Percentiles rank a stretch among this genome's conserved stretches.
Conservation (phyloP, 2,329 filamentous ascomycete species). For the Colletotrichum tropicale region DNA sequence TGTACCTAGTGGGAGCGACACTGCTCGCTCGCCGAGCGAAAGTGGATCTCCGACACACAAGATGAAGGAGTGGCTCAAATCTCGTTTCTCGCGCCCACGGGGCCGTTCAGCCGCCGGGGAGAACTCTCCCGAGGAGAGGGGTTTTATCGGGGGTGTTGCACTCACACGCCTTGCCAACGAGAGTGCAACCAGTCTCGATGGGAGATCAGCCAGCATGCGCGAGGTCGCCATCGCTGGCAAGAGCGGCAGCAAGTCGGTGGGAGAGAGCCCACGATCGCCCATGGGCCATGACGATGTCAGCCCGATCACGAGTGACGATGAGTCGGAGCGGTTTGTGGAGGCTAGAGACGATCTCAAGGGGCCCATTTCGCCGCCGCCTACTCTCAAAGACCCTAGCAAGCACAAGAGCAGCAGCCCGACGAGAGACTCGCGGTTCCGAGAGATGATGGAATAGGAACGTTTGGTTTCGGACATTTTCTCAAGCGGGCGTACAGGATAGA, state of each 20-base stretch:
- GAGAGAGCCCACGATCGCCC: constrained; percentile 6
- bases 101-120: constrained; percentile 44
- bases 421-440: constrained; percentile 63
- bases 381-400: constrained; percentile 34
- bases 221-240: constrained; percentile 52
- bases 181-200: constrained; percentile 48
- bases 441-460: constrained; percentile 50
- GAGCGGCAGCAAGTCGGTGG: constrained; percentile 31
- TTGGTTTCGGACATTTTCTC: neutral
- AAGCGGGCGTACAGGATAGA: neutral
- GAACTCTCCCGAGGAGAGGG: constrained; percentile 30
- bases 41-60: constrained; percentile 35
- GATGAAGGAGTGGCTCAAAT: constrained; percentile 62
- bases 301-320: constrained; percentile 33
- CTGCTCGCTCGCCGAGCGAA: constrained; percentile 20
- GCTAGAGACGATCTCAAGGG: constrained; percentile 33
- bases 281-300: constrained; percentile 38
- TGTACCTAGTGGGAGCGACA: neutral
- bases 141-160: constrained; percentile 57
- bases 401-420: constrained; percentile 55
- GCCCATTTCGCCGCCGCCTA: constrained; percentile 41
- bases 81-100: constrained; percentile 49
- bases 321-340: constrained; percentile 47
- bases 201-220: constrained; percentile 46
- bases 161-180: constrained; percentile 44